Conservation (phyloP, 257 asterid genomes). For the Rubia yunnanensis region DNA sequence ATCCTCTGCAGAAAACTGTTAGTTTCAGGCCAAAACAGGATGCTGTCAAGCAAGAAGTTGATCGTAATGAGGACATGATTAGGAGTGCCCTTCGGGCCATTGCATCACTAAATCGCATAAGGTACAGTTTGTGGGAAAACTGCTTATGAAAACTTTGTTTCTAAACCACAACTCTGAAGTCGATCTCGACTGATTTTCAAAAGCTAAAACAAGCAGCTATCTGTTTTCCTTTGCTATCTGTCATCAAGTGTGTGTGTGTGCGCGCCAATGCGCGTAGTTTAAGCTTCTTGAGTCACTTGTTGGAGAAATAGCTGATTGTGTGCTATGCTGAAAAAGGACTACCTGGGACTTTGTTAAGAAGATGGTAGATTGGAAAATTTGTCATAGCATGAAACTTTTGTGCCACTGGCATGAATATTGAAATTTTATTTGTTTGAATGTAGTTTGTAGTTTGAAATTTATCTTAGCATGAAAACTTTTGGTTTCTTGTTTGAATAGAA, state of each 20-base stretch:
- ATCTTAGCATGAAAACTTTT: too few relatives aligned
- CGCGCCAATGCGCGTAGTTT: too few relatives aligned
- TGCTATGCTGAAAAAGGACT: too few relatives aligned
- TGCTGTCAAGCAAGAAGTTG: constrained; percentile 99
- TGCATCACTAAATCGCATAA: constrained; percentile 83
- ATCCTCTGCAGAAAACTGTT: constrained; percentile 85
- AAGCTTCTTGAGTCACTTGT: background rate
- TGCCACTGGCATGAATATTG: background rate
- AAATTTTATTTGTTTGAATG: background rate
- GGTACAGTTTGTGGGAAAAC: constrained; percentile 26
- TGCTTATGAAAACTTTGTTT: background rate
- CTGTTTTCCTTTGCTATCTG: background rate
- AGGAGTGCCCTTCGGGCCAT: constrained; percentile 91
- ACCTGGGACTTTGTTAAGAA: background rate
- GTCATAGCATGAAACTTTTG: background rate
- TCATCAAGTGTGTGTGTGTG: background rate
- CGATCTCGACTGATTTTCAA: background rate
- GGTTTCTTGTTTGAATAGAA: too few relatives aligned
- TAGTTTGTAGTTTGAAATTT: background rate
- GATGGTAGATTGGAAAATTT: too few relatives aligned
- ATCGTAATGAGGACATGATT: constrained; percentile 98
- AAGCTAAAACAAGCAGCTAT: background rate
- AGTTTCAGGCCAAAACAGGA: constrained; percentile 84
- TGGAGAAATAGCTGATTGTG: too few relatives aligned
- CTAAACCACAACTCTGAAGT: background rate